Percentiles rank a stretch among this genome's conserved stretches.
Conservation (phyloP, 2,329 filamentous ascomycete genomes). For the Fusarium sp. region DNA sequence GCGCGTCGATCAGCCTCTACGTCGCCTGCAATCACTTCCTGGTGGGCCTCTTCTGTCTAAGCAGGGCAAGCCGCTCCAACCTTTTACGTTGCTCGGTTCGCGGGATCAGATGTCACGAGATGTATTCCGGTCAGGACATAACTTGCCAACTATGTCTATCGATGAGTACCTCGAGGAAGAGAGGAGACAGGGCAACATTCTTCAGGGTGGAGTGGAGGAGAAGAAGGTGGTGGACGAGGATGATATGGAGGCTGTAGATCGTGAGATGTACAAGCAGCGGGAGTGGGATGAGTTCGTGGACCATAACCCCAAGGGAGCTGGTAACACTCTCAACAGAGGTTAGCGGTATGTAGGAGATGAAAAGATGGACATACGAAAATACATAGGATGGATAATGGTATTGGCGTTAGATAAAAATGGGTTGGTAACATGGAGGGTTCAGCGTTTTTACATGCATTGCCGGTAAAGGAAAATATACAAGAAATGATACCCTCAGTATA, state of each 20-base stretch:
- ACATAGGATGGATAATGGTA: conserved; percentile 15
- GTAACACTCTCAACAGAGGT: conserved; percentile 86
- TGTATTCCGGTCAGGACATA: conserved; percentile 92
- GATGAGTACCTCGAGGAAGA: conserved; percentile 98
- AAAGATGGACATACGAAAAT: background rate
- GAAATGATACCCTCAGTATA: conserved; percentile 24
- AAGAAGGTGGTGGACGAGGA: conserved; percentile 86
- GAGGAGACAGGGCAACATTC: conserved; percentile 82
- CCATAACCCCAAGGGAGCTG: conserved; percentile 84
- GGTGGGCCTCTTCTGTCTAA: conserved; percentile 80
- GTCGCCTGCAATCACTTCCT: conserved; percentile 60
- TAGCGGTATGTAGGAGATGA: conserved; percentile 36
- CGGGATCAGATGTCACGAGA: conserved; percentile 79
- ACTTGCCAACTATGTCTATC: conserved; percentile 95
- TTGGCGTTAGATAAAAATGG: conserved; percentile 24
- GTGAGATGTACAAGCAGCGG: conserved; percentile 91
- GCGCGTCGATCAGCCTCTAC: conserved; percentile 74
- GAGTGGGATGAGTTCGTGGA: conserved; percentile 97
- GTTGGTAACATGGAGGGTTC: conserved; percentile 7
- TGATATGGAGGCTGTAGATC: conserved; percentile 85
- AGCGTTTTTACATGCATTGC: conserved; percentile 25
- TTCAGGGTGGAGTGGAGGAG: conserved; percentile 87
- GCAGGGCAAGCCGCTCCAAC: conserved; percentile 86
- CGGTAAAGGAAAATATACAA: conserved; percentile 18
- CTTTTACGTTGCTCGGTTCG: conserved; percentile 85